Evolutionary conservation across 169 alveolate genomes (phyloP), one percentile per base, ranked within the genome.

Genomic region (Cryptosporidium baileyi): DNA sequence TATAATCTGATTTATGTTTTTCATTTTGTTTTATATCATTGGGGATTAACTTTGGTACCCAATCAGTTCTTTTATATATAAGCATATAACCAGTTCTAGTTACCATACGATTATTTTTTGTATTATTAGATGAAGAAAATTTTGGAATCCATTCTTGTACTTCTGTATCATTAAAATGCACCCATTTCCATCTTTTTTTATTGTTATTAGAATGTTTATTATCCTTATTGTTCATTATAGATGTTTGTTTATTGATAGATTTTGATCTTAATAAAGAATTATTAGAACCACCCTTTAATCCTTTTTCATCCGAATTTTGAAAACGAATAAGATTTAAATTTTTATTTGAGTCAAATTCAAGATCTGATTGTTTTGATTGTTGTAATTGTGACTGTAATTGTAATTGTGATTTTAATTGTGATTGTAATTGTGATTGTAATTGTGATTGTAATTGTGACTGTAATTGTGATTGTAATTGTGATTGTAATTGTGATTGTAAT

Each of bases 71-170:
- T 34, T 74, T 74, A 28, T 74, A 74, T 19, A 74, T 74, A 19
- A 74, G 85, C 85, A 74, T 74, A 24, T 74, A 74, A 3, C 85
- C 85, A 2, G 85, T 74, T 54, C 67, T 74, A 1, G 74, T 74
- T 43, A 57, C 67, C 67, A 74, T 74, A 52, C 85, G 30, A 26
- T 74, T 54, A 30, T 17, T 74, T 17, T 57, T 52, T 15, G 63
- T 36, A 26, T 57, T 41, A 9, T 38, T 57, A 19, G 51, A 28
- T n/a, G 32, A 44, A n/a, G 81, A 65, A 34, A 45, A 65, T 54
- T 74, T 74, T n/a, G 85, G 85, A 1, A 26, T 15, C 85, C 85
- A 74, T 38, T 74, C 85, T 9, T 74, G 85, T 13, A 74, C 85
- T n/a, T 54, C 74, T 4, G 54, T 74, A 32, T 74, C 85, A 26